Evolutionary conservation across 2,329 filamentous ascomycete genomes (phyloP), one percentile per base, ranked within the genome.

Genomic region (Claviceps capensis): DNA sequence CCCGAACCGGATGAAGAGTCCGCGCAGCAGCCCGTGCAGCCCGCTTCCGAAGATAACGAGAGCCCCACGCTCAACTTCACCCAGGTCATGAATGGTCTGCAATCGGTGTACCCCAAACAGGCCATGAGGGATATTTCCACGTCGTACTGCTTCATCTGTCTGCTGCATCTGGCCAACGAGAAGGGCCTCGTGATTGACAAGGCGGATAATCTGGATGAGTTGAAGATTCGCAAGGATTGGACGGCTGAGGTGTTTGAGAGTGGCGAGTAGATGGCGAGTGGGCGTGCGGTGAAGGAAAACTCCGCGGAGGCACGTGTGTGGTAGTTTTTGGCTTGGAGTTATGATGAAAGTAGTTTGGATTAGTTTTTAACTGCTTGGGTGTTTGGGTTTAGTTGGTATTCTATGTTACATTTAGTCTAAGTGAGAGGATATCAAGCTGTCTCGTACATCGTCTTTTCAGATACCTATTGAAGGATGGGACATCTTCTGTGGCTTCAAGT

Each of bases 111-210:
- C 63, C 84, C 89, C 11, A 86, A 87, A 66, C 77, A 86, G 59
- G 81, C 82, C 54, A 87, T 98, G 81, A 82, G 85, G 55, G 93
- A 98, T 67, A 97, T 98, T 62, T 95, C 89, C 38, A 98, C 93
- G 0, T 94, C 79, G 56, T 85, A 72, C 69, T 95, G 93, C 66
- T 98, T 97, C 70, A 98, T 98, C 62, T 94, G 87, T 61, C 70
- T 95, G 53, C 72, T 96, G 57, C 90, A 96, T 68, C 66, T 96
- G 61, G 90, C 90, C 54, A 96, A 96, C 68, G 90, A 96, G 64
- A 91, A 94, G 71, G 90, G 90, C 0, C 72, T 96, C 41, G 75
- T 85, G 23, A 85, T 96, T 56, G 78, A 85, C 58, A 80, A 80
- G 60, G 76, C 76, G 11, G 69, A 72, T 43, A 78, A 75, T 47